Conservation (phyloP, 2,329 filamentous ascomycete genomes). For the Aspergillus sp. region DNA sequence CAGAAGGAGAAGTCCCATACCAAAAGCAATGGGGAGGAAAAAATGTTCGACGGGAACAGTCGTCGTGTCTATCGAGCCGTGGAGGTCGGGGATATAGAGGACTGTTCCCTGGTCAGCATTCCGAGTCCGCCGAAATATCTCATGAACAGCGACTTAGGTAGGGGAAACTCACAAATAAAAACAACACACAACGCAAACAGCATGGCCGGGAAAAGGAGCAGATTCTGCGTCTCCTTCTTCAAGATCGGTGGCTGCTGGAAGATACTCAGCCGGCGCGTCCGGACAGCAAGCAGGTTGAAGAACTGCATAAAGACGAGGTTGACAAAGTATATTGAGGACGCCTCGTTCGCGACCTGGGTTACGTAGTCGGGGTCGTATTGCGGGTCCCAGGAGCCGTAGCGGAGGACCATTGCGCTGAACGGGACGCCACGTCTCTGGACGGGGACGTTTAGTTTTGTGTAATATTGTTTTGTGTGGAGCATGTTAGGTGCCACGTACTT, state of each 20-base stretch:
- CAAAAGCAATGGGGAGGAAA: slow-evolving; percentile 77
- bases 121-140: background rate
- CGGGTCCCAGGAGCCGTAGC: slow-evolving; percentile 61
- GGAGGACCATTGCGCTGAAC: slow-evolving; percentile 70
- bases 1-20: slow-evolving; percentile 64
- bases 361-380: slow-evolving; percentile 58
- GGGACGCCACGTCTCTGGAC: slow-evolving; percentile 60
- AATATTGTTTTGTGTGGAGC: background rate
- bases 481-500: background rate
- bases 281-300: slow-evolving; percentile 73
- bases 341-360: slow-evolving; percentile 58
- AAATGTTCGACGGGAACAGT: slow-evolving; percentile 72
- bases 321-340: slow-evolving; percentile 77
- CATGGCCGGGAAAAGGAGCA: slow-evolving; percentile 72
- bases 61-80: slow-evolving; percentile 64
- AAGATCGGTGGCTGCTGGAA: slow-evolving; percentile 74
- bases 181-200: slow-evolving; percentile 70
- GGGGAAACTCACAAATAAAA: slow-evolving; percentile 58
- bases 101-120: background rate
- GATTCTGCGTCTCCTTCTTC: slow-evolving; percentile 68
- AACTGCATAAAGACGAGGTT: slow-evolving; percentile 82
- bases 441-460: background rate
- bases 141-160: background rate
- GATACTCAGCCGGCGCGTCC: slow-evolving; percentile 68
- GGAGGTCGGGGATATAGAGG: slow-evolving; percentile 69